Evolutionary conservation across 257 asterid species (phyloP), one percentile per base, ranked within the genome.

Genomic region (Leonotis leonurus): DNA sequence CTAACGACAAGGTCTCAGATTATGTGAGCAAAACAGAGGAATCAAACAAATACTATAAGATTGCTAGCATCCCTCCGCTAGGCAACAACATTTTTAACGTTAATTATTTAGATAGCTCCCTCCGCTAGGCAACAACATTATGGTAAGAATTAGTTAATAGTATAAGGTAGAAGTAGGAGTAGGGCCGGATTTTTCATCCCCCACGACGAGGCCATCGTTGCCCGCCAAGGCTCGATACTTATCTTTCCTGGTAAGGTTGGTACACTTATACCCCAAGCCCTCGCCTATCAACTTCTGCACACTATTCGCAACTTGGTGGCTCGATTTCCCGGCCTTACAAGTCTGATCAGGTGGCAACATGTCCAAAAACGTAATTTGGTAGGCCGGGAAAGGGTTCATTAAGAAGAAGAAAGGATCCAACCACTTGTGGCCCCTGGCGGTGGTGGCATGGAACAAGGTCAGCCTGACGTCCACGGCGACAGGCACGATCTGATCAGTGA

Each of bases 151-250:
- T n/a, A n/a, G n/a, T n/a, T n/a, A n/a, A n/a, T n/a, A n/a, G n/a
- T n/a, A n/a, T n/a, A n/a, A n/a, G n/a, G n/a, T n/a, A n/a, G n/a
- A n/a, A n/a, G n/a, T n/a, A n/a, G n/a, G n/a, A n/a, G n/a, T n/a
- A n/a, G n/a, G n/a, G n/a, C n/a, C n/a, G n/a, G n/a, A n/a, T n/a
- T n/a, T n/a, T n/a, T n/a, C n/a, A n/a, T 27, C 27, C 12, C 2
- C 1, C 3, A 3, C 24, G 40, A 55, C 82, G n/a, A 16, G 26
- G 3, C 84, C 84, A 39, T 78, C 81, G 0, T 57, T 78, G 8
- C 81, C 77, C 2, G 77, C 78, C 48, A 78, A 72, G 0, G 52
- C 75, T 22, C 56, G 56, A 57, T 78, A 78, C 77, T 72, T 78
- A 9, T 75, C 84, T 64, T 59, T 75, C 73, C 83, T 78, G 0